Evolutionary conservation across 345 rosid species (phyloP).

Genomic region (Arabidopsis arenosa): DNA sequence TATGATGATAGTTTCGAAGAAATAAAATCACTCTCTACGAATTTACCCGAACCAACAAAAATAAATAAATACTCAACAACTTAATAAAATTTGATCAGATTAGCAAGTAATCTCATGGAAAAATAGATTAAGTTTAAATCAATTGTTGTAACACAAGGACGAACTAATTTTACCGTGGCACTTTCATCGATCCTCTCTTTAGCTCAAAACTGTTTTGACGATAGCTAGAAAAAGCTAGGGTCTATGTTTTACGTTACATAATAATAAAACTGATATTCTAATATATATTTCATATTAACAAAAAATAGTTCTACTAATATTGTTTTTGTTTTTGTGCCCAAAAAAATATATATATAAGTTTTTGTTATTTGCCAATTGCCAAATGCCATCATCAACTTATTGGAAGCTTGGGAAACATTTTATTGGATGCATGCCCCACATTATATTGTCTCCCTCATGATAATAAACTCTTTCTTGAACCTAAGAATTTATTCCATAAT

Average conservation of each 20-base stretch:
- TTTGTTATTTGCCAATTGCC: too few relatives aligned
- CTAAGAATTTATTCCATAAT: constrained; percentile 31
- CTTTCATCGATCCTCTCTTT: too few relatives aligned
- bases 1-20: constrained; percentile 21
- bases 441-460: constrained; percentile 18
- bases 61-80: background rate
- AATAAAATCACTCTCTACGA: constrained; percentile 1
- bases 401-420: background rate
- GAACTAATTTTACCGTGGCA: too few relatives aligned
- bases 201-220: background rate
- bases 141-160: too few relatives aligned
- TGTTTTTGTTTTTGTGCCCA: too few relatives aligned
- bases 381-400: constrained; percentile 1
- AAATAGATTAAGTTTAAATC: too few relatives aligned
- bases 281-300: background rate
- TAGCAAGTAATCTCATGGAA: background rate
- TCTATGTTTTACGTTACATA: background rate
- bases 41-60: background rate
- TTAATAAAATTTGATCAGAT: background rate
- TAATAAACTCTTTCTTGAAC: constrained; percentile 26
- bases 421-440: constrained; percentile 23
- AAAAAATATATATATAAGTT: too few relatives aligned
- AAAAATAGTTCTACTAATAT: background rate
- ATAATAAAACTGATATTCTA: background rate
- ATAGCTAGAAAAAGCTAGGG: background rate